Percentiles rank a stretch among this genome's conserved stretches.
Evolutionary conservation across 305 asterid species (phyloP).

Genomic region (Striga hermonthica): DNA sequence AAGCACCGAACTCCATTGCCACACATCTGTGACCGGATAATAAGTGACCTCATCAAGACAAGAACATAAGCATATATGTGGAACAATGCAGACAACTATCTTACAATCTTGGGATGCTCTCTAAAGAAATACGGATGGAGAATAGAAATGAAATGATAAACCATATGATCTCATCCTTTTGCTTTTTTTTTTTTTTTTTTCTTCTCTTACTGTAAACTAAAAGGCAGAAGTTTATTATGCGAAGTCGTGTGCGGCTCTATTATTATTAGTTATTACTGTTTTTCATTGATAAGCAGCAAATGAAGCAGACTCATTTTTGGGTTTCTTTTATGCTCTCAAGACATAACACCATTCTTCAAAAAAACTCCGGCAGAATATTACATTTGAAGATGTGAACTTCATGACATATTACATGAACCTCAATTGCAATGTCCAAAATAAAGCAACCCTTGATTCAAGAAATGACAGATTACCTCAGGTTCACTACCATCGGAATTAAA

Average conservation of each 20-base stretch:
- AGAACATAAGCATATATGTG: slow-evolving; percentile 1
- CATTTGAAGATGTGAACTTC: too few species aligned
- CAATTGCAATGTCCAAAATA: background rate
- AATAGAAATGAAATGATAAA: background rate
- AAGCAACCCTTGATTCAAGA: background rate
- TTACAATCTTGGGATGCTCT: background rate
- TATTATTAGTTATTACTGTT: too few species aligned
- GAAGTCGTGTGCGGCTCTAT: background rate
- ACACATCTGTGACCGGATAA: slow-evolving; percentile 58
- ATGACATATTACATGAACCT: too few species aligned
- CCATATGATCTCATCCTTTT: background rate
- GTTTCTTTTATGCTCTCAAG: too few species aligned
- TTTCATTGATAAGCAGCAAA: too few species aligned
- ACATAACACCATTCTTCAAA: too few species aligned
- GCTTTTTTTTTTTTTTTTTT: background rate
- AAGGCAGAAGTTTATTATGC: background rate
- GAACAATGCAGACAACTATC: background rate
- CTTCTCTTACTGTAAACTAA: background rate
- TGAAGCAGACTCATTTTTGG: too few species aligned
- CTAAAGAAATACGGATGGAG: background rate
- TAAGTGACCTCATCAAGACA: slow-evolving; percentile 12
- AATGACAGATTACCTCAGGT: slow-evolving; percentile 58
- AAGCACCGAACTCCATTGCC: slow-evolving; percentile 91
- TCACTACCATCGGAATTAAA: slow-evolving; percentile 89
- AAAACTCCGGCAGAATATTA: too few species aligned